Percentiles rank a stretch among this genome's conserved stretches.
phyloP scores from a whole-genome alignment of 1,284 basidiomycete species.

The Malassezia sp. region DNA sequence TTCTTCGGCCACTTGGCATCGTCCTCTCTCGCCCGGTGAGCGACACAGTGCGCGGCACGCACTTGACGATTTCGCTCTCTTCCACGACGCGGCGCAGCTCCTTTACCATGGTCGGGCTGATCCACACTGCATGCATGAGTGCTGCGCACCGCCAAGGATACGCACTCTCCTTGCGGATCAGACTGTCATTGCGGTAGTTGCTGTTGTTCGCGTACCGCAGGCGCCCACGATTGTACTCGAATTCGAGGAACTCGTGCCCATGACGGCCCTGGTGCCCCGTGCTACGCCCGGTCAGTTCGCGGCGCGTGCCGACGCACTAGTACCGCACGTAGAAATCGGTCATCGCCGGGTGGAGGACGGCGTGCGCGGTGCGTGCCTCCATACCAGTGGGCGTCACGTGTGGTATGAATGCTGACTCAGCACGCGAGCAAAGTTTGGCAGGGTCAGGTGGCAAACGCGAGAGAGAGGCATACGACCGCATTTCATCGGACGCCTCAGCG shows the following conservation, averaged over 20 bases:
- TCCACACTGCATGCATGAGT: slow-evolving; percentile 62
- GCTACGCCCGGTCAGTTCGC: slow-evolving; percentile 16
- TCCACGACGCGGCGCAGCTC: slow-evolving; percentile 92
- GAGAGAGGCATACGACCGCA: too few relatives aligned
- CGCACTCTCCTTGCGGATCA: slow-evolving; percentile 96
- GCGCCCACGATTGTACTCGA: slow-evolving; percentile 91
- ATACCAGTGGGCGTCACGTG: too few relatives aligned
- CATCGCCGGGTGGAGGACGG: too few relatives aligned
- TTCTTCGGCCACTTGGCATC: slow-evolving; percentile 97
- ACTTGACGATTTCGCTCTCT: slow-evolving; percentile 90
- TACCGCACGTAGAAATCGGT: slow-evolving; percentile 45
- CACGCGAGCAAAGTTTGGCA: too few relatives aligned
- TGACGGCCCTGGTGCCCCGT: slow-evolving; percentile 43
- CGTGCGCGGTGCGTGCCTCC: too few relatives aligned
- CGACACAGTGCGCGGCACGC: slow-evolving; percentile 30
- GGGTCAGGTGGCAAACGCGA: too few relatives aligned
- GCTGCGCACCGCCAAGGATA: neutral
- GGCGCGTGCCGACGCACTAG: slow-evolving; percentile 27
- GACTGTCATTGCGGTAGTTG: slow-evolving; percentile 91
- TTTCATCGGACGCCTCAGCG: too few relatives aligned
- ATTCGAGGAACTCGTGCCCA: slow-evolving; percentile 68
- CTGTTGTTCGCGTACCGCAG: slow-evolving; percentile 98
- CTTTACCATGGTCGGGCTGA: slow-evolving; percentile 77
- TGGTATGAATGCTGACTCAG: too few relatives aligned
- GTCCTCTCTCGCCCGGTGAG: slow-evolving; percentile 63